These are phyloP conservation scores for Penicillium arizonense DNA, from an alignment of 495 filamentous ascomycete genomes.

Conservation along the genomic window DNA sequence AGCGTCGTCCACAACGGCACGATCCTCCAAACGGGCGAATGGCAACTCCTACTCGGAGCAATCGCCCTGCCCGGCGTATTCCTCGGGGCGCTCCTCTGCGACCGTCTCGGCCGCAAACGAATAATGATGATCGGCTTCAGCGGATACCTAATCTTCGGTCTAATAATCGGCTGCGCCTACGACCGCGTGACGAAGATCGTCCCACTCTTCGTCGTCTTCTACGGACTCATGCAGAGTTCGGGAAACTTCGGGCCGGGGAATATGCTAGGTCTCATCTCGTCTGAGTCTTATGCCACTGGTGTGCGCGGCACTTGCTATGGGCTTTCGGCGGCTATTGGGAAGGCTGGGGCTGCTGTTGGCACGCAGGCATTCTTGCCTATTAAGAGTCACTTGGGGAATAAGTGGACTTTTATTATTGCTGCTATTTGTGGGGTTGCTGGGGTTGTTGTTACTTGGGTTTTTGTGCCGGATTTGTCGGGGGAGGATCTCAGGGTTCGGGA, in stretches of 20 bases:
- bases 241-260: constrained; percentile 54
- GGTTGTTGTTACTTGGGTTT: constrained; percentile 50
- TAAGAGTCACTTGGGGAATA: constrained; percentile 39
- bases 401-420: constrained; percentile 53
- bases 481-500: constrained; percentile 44
- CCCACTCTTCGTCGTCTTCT: constrained; percentile 54
- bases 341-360: constrained; percentile 52
- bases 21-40: constrained; percentile 42
- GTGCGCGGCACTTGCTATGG: constrained; percentile 53
- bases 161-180: constrained; percentile 51
- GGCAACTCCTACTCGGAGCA: constrained; percentile 48
- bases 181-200: constrained; percentile 48
- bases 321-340: constrained; percentile 51
- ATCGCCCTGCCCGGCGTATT: constrained; percentile 50
- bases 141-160: constrained; percentile 50
- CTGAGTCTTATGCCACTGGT: constrained; percentile 49
- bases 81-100: constrained; percentile 47
- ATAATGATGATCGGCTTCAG: constrained; percentile 56
- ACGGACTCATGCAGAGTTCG: constrained; percentile 50
- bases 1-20: constrained; percentile 36
- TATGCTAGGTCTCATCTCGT: constrained; percentile 49
- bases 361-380: constrained; percentile 52
- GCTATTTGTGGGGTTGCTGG: constrained; percentile 53
- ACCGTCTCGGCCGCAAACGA: constrained; percentile 45
- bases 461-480: constrained; percentile 46